Evolutionary conservation across 495 filamentous ascomycete species (phyloP).

Genomic region (Aspergillus funiculosus): DNA sequence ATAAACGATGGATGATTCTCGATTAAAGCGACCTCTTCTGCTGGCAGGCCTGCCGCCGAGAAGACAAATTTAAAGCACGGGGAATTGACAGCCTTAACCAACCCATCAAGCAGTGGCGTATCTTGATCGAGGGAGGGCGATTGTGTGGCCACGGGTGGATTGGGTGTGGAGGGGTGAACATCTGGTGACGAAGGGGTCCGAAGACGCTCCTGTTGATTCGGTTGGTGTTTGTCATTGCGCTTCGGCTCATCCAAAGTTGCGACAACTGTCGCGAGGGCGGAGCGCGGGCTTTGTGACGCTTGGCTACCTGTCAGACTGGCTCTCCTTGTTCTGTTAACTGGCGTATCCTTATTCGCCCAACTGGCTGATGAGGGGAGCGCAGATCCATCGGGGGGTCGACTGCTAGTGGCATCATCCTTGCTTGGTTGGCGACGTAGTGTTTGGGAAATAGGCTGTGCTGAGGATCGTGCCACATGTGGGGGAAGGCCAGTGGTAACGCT

Average conservation of each 20-base stretch:
- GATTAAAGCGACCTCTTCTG: conserved; percentile 52
- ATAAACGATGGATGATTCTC: conserved; percentile 71
- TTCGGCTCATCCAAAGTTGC: conserved; percentile 39
- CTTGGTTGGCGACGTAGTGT: conserved; percentile 68
- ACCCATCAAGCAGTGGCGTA: conserved; percentile 37
- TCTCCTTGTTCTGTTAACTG: conserved; percentile 60
- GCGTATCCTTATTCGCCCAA: conserved; percentile 78
- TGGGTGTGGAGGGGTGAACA: conserved; percentile 20
- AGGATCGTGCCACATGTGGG: conserved; percentile 25
- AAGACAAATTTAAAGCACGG: conserved; percentile 60
- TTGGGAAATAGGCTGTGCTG: conserved; percentile 52
- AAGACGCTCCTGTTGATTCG: conserved; percentile 23
- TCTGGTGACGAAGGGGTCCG: conserved; percentile 23
- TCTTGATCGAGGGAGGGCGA: conserved; percentile 21
- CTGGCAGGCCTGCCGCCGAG: conserved; percentile 41
- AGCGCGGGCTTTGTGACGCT: conserved; percentile 73
- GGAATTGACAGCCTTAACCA: conserved; percentile 50
- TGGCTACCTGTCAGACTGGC: conserved; percentile 72
- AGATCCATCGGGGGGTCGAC: conserved; percentile 59
- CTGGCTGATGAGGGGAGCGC: conserved; percentile 88
- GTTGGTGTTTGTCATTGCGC: conserved; percentile 31
- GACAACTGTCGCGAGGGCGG: conserved; percentile 54
- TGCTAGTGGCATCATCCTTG: conserved; percentile 64
- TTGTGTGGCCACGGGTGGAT: conserved; percentile 15
- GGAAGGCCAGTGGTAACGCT: conserved; percentile 17